A percentile compares a stretch with the other conserved stretches of the same genome.
phyloP scores from a whole-genome alignment of 2,329 filamentous ascomycete species.

The Colletotrichum lini region DNA sequence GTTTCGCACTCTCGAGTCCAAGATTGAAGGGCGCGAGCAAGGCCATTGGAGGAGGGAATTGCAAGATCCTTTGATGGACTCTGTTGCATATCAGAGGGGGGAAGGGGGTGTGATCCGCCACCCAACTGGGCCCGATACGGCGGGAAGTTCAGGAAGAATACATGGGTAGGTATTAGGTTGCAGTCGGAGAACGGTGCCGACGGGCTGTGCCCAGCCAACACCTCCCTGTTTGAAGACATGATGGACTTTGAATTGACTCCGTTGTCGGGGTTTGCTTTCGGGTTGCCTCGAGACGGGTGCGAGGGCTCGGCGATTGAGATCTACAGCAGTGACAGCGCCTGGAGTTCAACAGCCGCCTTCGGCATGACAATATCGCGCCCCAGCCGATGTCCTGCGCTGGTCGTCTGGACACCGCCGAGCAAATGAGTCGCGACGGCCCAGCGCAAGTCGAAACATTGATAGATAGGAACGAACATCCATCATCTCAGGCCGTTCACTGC shows the following conservation, averaged over 20 bases:
- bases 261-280: not conserved
- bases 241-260: not conserved
- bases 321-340: not conserved
- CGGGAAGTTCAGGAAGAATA: not conserved
- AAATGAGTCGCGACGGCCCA: not conserved
- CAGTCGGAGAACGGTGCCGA: not conserved
- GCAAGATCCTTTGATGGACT: not conserved
- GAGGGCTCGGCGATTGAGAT: not conserved
- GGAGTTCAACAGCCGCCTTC: not conserved
- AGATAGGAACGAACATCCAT: not conserved
- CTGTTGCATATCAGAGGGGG: not conserved
- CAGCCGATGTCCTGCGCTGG: not conserved
- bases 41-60: not conserved
- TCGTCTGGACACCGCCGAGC: too few relatives aligned
- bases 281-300: not conserved
- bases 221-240: not conserved
- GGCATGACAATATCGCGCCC: not conserved
- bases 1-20: conserved; percentile 2
- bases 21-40: conserved; percentile 6
- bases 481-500: not conserved
- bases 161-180: not conserved
- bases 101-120: not conserved
- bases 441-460: not conserved
- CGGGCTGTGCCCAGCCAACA: conserved; percentile 1
- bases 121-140: not conserved